Conservation (phyloP, 257 asterid genomes). For the Striga asiatica region DNA sequence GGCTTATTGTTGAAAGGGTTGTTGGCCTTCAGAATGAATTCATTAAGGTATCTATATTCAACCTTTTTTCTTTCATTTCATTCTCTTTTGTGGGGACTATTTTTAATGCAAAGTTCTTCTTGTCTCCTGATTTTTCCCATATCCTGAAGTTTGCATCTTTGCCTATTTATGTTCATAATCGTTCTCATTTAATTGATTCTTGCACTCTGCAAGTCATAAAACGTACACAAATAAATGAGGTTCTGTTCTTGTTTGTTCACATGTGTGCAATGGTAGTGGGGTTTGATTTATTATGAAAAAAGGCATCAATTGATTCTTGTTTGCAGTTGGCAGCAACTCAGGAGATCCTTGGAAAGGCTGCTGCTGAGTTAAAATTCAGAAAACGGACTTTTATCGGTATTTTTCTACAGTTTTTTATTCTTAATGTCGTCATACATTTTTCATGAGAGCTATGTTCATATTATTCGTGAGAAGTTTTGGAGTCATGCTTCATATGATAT, state of each 20-base stretch:
- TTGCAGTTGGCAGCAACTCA: conserved; percentile 75
- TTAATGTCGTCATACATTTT: background rate
- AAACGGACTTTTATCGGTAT: conserved; percentile 80
- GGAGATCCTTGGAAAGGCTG: conserved; percentile 63
- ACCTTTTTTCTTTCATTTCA: background rate
- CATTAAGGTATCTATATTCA: conserved; percentile 41
- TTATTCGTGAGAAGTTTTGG: background rate
- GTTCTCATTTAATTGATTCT: background rate
- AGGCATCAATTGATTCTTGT: background rate
- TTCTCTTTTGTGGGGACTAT: background rate
- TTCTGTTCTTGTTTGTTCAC: no score
- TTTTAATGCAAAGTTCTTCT: background rate
- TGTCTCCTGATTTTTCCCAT: no score
- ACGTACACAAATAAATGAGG: background rate
- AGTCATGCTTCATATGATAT: background rate
- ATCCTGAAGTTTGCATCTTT: background rate
- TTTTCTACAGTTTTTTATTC: background rate
- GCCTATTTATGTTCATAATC: background rate
- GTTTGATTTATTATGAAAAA: conserved; percentile 9
- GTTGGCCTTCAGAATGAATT: conserved; percentile 74
- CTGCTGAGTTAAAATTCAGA: conserved; percentile 66
- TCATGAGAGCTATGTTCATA: background rate
- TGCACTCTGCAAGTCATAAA: background rate
- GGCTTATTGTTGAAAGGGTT: conserved; percentile 65
- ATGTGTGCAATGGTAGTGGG: background rate